phyloP scores from a whole-genome alignment of 2,329 filamentous ascomycete species.

The Berkeleyomyces basicola region DNA sequence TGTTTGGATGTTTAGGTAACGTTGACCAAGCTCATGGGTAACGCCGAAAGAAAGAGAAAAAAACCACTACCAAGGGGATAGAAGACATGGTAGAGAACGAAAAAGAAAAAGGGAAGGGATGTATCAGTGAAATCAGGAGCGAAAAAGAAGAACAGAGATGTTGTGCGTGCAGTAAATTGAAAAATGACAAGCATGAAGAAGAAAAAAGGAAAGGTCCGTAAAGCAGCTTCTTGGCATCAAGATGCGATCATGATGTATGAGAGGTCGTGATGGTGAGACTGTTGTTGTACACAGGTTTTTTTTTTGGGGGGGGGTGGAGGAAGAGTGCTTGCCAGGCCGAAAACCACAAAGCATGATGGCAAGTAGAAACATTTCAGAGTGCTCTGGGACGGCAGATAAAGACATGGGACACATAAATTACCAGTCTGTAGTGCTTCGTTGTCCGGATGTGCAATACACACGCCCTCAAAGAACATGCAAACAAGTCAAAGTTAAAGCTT shows the following conservation, averaged over 20 bases:
- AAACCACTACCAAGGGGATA: neutral
- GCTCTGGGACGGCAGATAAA: neutral
- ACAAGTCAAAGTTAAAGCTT: no score
- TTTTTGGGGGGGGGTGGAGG: neutral
- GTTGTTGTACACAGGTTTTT: conserved; percentile 1
- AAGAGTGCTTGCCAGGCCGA: neutral
- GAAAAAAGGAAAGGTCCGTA: neutral
- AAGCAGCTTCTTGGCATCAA: neutral
- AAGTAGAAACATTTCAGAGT: neutral
- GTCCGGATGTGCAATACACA: neutral
- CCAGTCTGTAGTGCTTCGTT: neutral
- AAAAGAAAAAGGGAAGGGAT: neutral
- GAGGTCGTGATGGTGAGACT: conserved; percentile 2
- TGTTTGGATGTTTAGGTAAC: neutral
- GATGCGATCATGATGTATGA: neutral
- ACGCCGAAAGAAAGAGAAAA: neutral
- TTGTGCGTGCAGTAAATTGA: conserved; percentile 2
- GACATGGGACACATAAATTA: neutral
- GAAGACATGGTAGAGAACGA: neutral
- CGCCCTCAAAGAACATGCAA: neutral
- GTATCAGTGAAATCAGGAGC: neutral
- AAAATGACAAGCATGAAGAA: conserved; percentile 2
- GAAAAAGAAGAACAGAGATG: neutral
- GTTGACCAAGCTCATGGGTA: neutral
- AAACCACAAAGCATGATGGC: neutral